A percentile compares a stretch with the other conserved stretches of the same genome.
phyloP scores from a whole-genome alignment of 148 eudicot species.

The Fagopyrum esculentum region DNA sequence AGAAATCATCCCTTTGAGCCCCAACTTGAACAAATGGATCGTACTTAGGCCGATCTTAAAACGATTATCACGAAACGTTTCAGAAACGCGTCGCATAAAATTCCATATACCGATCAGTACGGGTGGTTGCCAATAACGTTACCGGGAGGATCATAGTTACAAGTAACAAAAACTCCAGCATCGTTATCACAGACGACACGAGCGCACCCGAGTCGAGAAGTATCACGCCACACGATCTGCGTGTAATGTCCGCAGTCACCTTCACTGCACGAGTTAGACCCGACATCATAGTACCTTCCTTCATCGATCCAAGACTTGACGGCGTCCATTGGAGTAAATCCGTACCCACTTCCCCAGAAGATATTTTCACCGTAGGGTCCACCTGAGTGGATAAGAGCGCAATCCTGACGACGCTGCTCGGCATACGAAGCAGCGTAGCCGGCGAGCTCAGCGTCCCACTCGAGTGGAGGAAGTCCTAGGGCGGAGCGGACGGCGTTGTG shows the following conservation, averaged over 20 bases:
- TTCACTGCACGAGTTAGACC: conserved; percentile 36
- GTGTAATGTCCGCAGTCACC: conserved; percentile 54
- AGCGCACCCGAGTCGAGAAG: conserved; percentile 48
- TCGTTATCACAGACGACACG: conserved; percentile 28
- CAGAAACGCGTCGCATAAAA: neutral
- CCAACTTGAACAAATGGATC: neutral
- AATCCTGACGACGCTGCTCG: conserved; percentile 37
- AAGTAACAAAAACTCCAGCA: conserved; percentile 41
- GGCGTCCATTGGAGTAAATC: conserved; percentile 54
- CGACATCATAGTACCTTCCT: conserved; percentile 30
- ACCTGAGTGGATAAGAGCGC: conserved; percentile 49
- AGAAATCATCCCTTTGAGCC: neutral
- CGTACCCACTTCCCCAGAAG: conserved; percentile 69
- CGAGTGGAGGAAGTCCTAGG: conserved; percentile 39
- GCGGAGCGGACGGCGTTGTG: conserved; percentile 58
- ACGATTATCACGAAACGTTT: neutral
- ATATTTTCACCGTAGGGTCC: conserved; percentile 84
- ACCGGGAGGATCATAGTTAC: conserved; percentile 57
- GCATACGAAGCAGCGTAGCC: conserved; percentile 53
- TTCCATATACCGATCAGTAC: conserved; percentile 23
- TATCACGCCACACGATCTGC: conserved; percentile 46
- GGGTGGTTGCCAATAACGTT: conserved; percentile 40
- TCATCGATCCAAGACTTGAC: conserved; percentile 50
- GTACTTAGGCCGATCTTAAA: no score
- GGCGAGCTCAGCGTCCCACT: conserved; percentile 51